Conservation (phyloP, 2,329 filamentous ascomycete species). For the Tolypocladium nubicola region DNA sequence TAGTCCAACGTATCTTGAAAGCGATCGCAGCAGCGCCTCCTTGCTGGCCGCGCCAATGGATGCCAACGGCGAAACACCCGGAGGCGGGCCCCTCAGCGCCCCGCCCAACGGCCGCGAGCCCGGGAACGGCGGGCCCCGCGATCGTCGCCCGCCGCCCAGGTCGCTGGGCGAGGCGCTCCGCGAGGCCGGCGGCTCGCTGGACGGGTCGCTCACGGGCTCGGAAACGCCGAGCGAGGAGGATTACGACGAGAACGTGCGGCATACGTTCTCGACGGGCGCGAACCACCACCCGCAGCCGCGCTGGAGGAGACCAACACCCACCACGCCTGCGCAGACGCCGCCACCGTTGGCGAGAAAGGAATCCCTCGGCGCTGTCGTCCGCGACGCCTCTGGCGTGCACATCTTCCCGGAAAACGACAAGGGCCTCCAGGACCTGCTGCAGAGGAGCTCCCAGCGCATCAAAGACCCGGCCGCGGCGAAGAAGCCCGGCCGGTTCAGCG, state of each 20-base stretch:
- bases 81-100: background rate
- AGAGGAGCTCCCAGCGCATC: constrained; percentile 11
- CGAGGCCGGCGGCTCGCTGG: constrained; percentile 12
- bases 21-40: background rate
- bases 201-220: constrained; percentile 13
- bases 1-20: too few species aligned
- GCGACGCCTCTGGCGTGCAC: constrained; percentile 13
- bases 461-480: constrained; percentile 9
- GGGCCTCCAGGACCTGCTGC: constrained; percentile 16
- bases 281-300: background rate
- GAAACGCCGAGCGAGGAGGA: constrained; percentile 36
- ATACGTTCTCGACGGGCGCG: constrained; percentile 10
- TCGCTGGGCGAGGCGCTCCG: constrained; percentile 18
- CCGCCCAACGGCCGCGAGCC: background rate
- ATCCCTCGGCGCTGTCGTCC: constrained; percentile 6
- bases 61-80: background rate
- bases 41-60: background rate
- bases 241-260: constrained; percentile 27
- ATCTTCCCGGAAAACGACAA: constrained; percentile 18
- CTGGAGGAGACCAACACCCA: background rate
- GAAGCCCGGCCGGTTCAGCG: constrained; percentile 22
- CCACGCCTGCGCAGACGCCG: background rate
- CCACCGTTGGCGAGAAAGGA: background rate
- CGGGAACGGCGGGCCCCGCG: background rate
- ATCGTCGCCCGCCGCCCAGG: constrained; percentile 4